phyloP scores from a whole-genome alignment of 139 green algal species.

The Desmodesmus armatus region DNA sequence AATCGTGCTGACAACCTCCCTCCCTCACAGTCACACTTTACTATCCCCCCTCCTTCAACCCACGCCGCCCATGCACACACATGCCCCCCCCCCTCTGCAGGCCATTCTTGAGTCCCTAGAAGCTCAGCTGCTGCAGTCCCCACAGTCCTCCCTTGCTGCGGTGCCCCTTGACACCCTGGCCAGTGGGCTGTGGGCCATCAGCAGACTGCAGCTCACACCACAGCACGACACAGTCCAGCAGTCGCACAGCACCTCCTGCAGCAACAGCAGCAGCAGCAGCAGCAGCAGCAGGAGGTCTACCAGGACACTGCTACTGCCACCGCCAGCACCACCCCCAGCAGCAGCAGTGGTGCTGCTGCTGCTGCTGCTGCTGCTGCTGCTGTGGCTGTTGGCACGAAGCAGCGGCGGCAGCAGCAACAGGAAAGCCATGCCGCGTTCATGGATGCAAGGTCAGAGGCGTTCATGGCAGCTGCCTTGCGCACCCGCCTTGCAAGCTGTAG shows the following conservation, averaged over 20 bases:
- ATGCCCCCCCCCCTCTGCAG: too few relatives aligned
- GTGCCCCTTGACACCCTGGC: not conserved
- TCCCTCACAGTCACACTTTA: too few relatives aligned
- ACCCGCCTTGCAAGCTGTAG: not conserved
- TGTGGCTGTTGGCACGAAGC: too few relatives aligned
- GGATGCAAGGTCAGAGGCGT: too few relatives aligned
- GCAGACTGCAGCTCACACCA: slow-evolving; percentile 37
- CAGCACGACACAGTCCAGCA: not conserved
- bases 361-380: too few relatives aligned
- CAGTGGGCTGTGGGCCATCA: slow-evolving; percentile 39
- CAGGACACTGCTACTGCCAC: not conserved
- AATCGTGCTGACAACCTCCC: too few relatives aligned
- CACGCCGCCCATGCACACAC: too few relatives aligned
- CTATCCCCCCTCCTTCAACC: too few relatives aligned
- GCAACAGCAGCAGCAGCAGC: not conserved
- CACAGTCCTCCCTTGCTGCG: not conserved
- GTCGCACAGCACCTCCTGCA: slow-evolving; percentile 13
- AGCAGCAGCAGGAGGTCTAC: slow-evolving; percentile 3
- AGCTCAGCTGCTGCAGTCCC: not conserved
- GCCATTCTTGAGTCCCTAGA: slow-evolving; percentile 18
- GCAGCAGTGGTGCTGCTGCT: too few relatives aligned
- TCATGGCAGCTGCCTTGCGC: not conserved
- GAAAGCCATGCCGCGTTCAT: too few relatives aligned
- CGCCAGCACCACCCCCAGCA: too few relatives aligned
- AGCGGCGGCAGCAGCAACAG: too few relatives aligned